These are phyloP conservation scores for Polytrichum formosum DNA, from an alignment of 225 moss, liverwort and hornwort species.

Conservation along the genomic window DNA sequence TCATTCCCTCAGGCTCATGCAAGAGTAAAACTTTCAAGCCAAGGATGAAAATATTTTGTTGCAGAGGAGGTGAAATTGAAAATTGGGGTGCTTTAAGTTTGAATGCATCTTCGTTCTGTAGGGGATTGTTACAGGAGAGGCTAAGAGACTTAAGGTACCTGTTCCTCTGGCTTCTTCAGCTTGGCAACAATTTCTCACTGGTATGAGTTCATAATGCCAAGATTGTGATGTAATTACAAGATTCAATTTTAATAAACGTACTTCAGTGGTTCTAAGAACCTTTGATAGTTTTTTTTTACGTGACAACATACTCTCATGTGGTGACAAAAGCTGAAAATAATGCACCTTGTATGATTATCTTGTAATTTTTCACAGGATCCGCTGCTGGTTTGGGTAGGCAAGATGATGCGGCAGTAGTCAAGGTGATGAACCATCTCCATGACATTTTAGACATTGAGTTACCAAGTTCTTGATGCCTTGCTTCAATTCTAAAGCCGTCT, in stretches of 20 bases:
- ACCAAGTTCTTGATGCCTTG: too few relatives aligned
- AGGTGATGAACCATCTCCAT: conserved; percentile 33
- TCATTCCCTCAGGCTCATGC: neutral
- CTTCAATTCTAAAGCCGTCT: too few relatives aligned
- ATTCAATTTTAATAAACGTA: too few relatives aligned
- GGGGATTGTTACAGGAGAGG: conserved; percentile 61
- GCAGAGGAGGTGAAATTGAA: neutral
- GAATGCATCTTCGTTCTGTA: conserved; percentile 18
- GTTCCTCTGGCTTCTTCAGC: conserved; percentile 53
- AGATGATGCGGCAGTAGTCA: conserved; percentile 93
- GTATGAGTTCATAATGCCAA: conserved; percentile 23
- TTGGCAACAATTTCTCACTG: conserved; percentile 52
- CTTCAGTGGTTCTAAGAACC: too few relatives aligned
- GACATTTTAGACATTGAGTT: too few relatives aligned
- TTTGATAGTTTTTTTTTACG: too few relatives aligned
- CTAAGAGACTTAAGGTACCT: conserved; percentile 55
- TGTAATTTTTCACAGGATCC: conserved; percentile 42
- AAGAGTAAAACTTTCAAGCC: neutral
- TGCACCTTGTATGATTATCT: neutral
- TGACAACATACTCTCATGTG: too few relatives aligned
- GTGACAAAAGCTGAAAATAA: neutral
- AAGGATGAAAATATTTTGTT: neutral
- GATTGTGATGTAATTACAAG: too few relatives aligned
- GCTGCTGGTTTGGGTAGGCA: conserved; percentile 79
- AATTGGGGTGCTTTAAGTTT: conserved; percentile 2